phyloP scores from a whole-genome alignment of 495 filamentous ascomycete species.

The Ramalina peruviana region DNA sequence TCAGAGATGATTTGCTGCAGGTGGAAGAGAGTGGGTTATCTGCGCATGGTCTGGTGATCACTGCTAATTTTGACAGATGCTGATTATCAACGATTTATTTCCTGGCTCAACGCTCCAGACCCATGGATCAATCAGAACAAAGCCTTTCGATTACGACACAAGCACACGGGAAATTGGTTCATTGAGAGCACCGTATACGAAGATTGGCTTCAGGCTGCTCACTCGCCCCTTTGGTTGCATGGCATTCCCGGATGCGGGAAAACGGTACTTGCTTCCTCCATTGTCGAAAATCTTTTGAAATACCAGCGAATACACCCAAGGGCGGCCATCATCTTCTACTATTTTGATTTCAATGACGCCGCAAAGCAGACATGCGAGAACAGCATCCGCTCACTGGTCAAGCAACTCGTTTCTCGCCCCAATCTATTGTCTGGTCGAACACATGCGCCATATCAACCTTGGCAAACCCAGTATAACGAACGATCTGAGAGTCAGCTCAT shows the following conservation, averaged over 20 bases:
- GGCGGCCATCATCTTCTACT: constrained; percentile 17
- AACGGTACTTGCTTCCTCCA: constrained; percentile 22
- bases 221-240: constrained; percentile 23
- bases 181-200: constrained; percentile 13
- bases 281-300: constrained; percentile 18
- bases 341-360: constrained; percentile 24
- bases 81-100: neutral
- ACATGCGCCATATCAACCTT: constrained; percentile 1
- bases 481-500: constrained; percentile 2
- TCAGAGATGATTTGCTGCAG: neutral
- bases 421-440: constrained; percentile 1
- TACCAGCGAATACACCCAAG: neutral
- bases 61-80: neutral
- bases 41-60: neutral
- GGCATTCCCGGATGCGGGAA: constrained; percentile 29
- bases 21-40: neutral
- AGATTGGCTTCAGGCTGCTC: constrained; percentile 13
- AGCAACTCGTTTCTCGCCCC: constrained; percentile 13
- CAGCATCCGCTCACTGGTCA: constrained; percentile 19
- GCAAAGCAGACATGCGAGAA: constrained; percentile 15
- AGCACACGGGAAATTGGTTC: constrained; percentile 15
- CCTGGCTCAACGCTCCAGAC: constrained; percentile 16
- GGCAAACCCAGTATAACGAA: constrained; percentile 2
- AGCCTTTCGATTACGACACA: constrained; percentile 1
- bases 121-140: constrained; percentile 16